These are phyloP conservation scores for Tetrastigma voinierianum DNA, from an alignment of 164 flowering plant species.

Conservation along the genomic window DNA sequence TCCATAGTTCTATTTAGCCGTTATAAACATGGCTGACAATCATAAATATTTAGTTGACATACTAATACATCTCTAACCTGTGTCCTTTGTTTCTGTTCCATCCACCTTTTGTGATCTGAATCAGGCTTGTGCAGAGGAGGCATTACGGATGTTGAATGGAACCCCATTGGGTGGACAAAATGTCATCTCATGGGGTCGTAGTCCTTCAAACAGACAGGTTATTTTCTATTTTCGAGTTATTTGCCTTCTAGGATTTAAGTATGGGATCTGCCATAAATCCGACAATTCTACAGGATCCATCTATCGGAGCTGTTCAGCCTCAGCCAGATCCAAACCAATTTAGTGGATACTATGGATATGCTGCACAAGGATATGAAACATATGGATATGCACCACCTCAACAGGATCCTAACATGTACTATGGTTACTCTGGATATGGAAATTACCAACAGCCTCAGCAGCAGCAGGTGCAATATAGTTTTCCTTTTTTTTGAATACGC, in stretches of 20 bases:
- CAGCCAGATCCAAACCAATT: constrained; percentile 65
- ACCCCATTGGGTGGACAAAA: constrained; percentile 62
- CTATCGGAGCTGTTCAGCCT: constrained; percentile 31
- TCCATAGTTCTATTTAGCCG: too few species aligned
- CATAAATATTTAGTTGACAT: neutral
- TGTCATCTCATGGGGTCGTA: constrained; percentile 89
- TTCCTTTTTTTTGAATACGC: neutral
- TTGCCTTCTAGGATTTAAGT: neutral
- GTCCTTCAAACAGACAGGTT: constrained; percentile 78
- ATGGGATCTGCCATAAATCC: neutral
- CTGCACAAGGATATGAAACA: constrained; percentile 53
- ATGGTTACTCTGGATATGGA: constrained; percentile 63
- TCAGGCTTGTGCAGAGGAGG: constrained; percentile 81
- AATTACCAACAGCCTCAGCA: constrained; percentile 45
- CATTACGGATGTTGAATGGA: constrained; percentile 65
- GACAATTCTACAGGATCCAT: constrained; percentile 7
- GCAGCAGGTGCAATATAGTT: constrained; percentile 37
- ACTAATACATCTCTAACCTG: neutral
- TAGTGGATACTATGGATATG: constrained; percentile 65
- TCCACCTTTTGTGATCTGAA: neutral
- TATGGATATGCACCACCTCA: constrained; percentile 69
- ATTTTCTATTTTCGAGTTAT: neutral
- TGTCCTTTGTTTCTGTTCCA: neutral
- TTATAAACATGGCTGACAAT: too few species aligned
- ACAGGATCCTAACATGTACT: constrained; percentile 75